Base-by-base conservation (phyloP, 2,329 filamentous ascomycete genomes). In the Zymoseptoria passerinii region DNA sequence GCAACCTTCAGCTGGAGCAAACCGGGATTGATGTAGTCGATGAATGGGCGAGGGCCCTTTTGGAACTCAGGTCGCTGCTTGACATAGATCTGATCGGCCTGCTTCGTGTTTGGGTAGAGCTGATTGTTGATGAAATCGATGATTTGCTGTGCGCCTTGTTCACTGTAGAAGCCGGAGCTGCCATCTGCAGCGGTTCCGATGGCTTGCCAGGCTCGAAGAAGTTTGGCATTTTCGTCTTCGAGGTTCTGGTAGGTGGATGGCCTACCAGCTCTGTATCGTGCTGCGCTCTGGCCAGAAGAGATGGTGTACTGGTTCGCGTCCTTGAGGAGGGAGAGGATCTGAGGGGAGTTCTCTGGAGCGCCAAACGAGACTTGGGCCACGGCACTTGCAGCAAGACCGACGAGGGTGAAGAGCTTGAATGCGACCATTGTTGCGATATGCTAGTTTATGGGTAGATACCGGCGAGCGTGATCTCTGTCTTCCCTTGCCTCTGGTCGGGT, bases 341-440 rank as follows among this genome's bases (percentile, higher is more conserved):
- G 27, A 13, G 52, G 52, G 9, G 56, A 58, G 52, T 58, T 58
- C 28, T 58, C 56, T 19, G 52, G 44, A 10, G 56, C 56, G 28
- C 28, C 52, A 48, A 58, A 58, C 9, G 56, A 54, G n/a, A 44
- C 56, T 52, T 58, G 56, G 8, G 56, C 56, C n/a, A 29, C 29
- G n/a, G 19, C 28, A 20, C 52, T 48, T 9, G 49, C 35, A 19
- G 55, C 50, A 13, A 57, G 50, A 4, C 50, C 50, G 27, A 59
- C 27, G 23, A 53, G 35, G 29, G 52, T 50, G 29, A 56, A 29
- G 19, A 55, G 16, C 20, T 55, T 54, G 52, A 54, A 50, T 29
- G 52, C 52, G 35, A 58, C 28, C 56, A 50, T 54, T 44, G n/a
- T 28, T 23, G 20, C 20, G 49, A 13, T 10, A n/a, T 51, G 18